A percentile compares a stretch with the other conserved stretches of the same genome.
Evolutionary conservation across 495 filamentous ascomycete genomes (phyloP).

Genomic region (Trypethelium eluteriae): DNA sequence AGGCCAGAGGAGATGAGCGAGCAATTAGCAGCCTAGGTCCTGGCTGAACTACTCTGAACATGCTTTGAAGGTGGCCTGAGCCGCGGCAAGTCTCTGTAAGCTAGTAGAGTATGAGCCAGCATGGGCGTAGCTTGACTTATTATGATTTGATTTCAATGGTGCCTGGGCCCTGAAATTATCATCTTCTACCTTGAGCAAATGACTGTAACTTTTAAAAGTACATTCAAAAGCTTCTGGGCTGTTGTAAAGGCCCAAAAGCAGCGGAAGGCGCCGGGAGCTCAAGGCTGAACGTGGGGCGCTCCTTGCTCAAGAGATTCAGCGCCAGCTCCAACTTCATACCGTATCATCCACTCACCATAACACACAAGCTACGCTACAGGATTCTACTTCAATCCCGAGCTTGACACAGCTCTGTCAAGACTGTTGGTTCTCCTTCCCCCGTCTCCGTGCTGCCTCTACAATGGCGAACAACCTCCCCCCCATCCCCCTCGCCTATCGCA

Average conservation of each 20-base stretch:
- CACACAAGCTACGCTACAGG: background rate
- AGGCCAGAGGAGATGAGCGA: too few species aligned
- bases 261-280: background rate
- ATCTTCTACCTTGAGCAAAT: background rate
- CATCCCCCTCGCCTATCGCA: slow-evolving; percentile 29
- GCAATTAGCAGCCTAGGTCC: too few species aligned
- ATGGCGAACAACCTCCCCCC: slow-evolving; percentile 15
- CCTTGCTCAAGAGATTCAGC: background rate
- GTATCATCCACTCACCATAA: background rate
- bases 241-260: background rate
- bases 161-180: background rate
- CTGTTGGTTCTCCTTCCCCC: background rate
- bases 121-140: background rate
- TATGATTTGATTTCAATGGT: background rate
- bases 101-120: background rate
- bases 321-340: background rate
- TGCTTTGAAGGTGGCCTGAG: background rate
- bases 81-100: background rate
- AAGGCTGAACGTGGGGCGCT: background rate
- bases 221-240: background rate
- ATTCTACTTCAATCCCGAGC: background rate
- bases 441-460: slow-evolving; percentile 1
- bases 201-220: background rate
- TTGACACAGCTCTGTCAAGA: background rate
- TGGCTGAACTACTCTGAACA: background rate